phyloP scores from a whole-genome alignment of 345 rosid species.

The Laguncularia racemosa region DNA sequence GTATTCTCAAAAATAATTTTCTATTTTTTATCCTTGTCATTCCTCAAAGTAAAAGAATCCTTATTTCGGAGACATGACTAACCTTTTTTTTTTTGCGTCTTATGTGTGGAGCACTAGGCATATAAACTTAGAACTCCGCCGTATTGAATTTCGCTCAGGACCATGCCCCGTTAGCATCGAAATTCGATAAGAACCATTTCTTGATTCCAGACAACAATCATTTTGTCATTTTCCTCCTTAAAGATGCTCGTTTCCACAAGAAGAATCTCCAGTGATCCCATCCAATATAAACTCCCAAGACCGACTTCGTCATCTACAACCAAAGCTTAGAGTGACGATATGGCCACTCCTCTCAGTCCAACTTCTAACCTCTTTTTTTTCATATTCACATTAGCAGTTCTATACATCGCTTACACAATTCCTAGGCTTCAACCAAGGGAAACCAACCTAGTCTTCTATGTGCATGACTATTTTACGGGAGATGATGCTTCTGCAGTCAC shows the following conservation, averaged over 20 bases:
- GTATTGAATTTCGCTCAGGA: too few species aligned
- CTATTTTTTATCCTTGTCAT: too few species aligned
- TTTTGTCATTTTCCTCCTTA: neutral
- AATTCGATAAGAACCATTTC: too few species aligned
- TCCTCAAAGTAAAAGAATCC: too few species aligned
- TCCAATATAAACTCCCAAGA: neutral
- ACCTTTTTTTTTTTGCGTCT: too few species aligned
- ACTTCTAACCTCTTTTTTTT: slow-evolving; percentile 23
- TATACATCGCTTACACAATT: slow-evolving; percentile 23
- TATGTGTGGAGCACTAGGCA: too few species aligned
- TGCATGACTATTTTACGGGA: slow-evolving; percentile 33
- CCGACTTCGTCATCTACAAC: neutral
- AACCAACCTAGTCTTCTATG: slow-evolving; percentile 29
- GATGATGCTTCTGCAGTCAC: slow-evolving; percentile 20
- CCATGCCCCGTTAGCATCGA: too few species aligned
- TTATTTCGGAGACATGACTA: too few species aligned
- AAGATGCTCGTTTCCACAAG: neutral
- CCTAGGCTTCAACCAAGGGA: slow-evolving; percentile 16
- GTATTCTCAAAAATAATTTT: too few species aligned
- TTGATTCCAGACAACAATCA: too few species aligned
- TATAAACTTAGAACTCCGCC: too few species aligned
- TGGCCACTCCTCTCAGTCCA: slow-evolving; percentile 19
- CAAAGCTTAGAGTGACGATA: neutral
- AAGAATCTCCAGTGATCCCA: too few species aligned
- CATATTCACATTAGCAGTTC: slow-evolving; percentile 11